Evolutionary conservation across 140 eudicot species (phyloP), one percentile per base, ranked within the genome.

Genomic region (Anethum foeniculum): DNA sequence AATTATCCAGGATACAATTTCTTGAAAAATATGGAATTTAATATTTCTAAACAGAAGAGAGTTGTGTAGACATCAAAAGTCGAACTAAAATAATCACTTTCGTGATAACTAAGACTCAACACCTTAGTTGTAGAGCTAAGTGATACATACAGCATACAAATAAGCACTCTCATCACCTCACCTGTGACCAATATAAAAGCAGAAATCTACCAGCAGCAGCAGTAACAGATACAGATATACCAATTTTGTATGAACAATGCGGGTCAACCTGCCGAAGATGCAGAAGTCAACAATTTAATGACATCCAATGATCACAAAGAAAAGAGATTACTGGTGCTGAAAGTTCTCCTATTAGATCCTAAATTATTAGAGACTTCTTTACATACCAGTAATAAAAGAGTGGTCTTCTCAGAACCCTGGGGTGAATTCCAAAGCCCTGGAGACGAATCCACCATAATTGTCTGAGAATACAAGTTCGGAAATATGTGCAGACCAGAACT

Each of bases 391-490:
- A 96, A 85, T 77, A 96, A 68, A 82, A 93, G 91, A 64, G 85
- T 85, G 64, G 98, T 93, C 85, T 90, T 86, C 44, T 93, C 99
- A 47, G 98, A 86, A 77, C 90, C 94, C 71, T 78, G 90, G 52
- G 88, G 83, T 75, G 98, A 90, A 80, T 71, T 79, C 99, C 98
- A 93, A 75, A 91, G 93, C 79, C 98, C 97, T 75, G 99, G 99
- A 77, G 97, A 90, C 8, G 99, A 93, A 81, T 96, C 99, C 82
- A 96, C 97, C 81, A 87, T 87, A 21, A 93, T 82, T 81, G 88
- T 90, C 83, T 89, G 89, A 78, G 99, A 92, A 77, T 84, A 73
- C 72, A 96, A 84, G 85, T 91, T 93, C 14, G 99, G 97, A 84
- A 84, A 88, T 71, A 96, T 78, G 79, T 90, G 97, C 77, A 96